Base-by-base conservation (phyloP, 495 filamentous ascomycete species). In the Astrocystis sublimbata region DNA sequence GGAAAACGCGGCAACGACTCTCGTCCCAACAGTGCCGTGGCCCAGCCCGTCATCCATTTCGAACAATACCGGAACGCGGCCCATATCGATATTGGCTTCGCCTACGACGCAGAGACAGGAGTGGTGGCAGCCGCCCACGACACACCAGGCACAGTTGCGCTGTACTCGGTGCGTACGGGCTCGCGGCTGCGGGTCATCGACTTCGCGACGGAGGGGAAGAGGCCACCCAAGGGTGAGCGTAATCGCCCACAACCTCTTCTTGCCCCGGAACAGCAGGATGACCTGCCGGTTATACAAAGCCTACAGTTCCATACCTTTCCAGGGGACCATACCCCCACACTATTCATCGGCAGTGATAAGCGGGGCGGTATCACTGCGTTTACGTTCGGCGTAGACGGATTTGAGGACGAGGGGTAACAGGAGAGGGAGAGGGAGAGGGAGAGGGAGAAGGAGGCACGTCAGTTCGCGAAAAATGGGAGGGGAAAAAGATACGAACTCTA, bases 121-220 rank as follows among this genome's bases (percentile, higher is more conserved):
- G 8, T 77, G 10, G 74, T 77, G 8, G 78, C 77, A 3, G 74
- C 78, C 0, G 75, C 78, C 1, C 77, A 81, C 33, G 76, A 77
- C 38, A 4, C 74, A 46, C 73, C 77, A 23, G 71, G 66, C 13
- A 71, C 55, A 5, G 70, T 82, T 0, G 73, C 52, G n/a, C 53
- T 81, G 26, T 80, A 76, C 62, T 78, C 78, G 12, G 67, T 76
- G 24, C 58, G 57, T 7, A 72, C 67, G 26, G 79, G 79, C 23
- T 36, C 50, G 4, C 63, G 69, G 10, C 61, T 81, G n/a, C 51
- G 60, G 0, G 31, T 19, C 57, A 52, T 61, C 17, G 38, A 53
- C 6, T 9, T 40, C 8, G 38, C 19, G n/a, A 30, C 35, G 41
- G 33, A 49, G 23, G 13, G 9, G 30, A 17, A 12, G 15, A 0